Percentiles rank a stretch among this genome's conserved stretches.
Evolutionary conservation across 2,329 filamentous ascomycete species (phyloP).

Genomic region (Colletotrichum eremochloae): DNA sequence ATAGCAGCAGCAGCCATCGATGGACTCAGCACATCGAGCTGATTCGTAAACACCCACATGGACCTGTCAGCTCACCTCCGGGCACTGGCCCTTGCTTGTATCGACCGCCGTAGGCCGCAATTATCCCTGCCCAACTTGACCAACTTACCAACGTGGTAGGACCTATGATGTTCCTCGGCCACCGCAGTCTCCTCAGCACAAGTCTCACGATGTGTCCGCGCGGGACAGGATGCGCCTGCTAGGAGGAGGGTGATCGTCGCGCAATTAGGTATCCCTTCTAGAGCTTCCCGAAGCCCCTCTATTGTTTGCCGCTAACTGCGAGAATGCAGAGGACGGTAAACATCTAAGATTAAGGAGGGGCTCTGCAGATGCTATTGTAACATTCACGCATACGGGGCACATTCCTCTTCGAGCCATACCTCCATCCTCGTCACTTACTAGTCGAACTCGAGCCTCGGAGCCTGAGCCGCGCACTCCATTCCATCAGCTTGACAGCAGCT

Average conservation of each 20-base stretch:
- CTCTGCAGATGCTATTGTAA: constrained; percentile 40
- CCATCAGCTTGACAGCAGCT: constrained; percentile 10
- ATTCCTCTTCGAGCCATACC: constrained; percentile 32
- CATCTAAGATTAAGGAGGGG: constrained; percentile 44
- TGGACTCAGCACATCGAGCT: constrained; percentile 10
- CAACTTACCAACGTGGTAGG: too few relatives aligned
- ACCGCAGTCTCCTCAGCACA: constrained; percentile 22
- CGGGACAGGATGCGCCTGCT: constrained; percentile 38
- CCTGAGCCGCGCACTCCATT: constrained; percentile 20
- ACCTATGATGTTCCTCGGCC: constrained; percentile 16
- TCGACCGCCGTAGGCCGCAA: constrained; percentile 18
- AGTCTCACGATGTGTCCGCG: constrained; percentile 37
- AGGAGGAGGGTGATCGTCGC: constrained; percentile 37
- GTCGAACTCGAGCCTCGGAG: constrained; percentile 27
- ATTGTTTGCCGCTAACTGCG: constrained; percentile 39
- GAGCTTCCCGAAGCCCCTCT: constrained; percentile 33
- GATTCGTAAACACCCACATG: constrained; percentile 33
- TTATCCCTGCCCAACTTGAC: constrained; percentile 23
- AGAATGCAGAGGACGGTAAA: constrained; percentile 38
- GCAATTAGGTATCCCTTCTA: constrained; percentile 17
- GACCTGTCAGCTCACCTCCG: constrained; percentile 25
- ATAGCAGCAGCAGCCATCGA: constrained; percentile 33
- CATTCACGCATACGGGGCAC: constrained; percentile 22
- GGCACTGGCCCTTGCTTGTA: constrained; percentile 25
- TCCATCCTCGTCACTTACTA: constrained; percentile 20